A percentile compares a stretch with the other conserved stretches of the same genome.
These are phyloP conservation scores for Alternaria sp. DNA, from an alignment of 2,329 filamentous ascomycete species.

Conservation along the genomic window DNA sequence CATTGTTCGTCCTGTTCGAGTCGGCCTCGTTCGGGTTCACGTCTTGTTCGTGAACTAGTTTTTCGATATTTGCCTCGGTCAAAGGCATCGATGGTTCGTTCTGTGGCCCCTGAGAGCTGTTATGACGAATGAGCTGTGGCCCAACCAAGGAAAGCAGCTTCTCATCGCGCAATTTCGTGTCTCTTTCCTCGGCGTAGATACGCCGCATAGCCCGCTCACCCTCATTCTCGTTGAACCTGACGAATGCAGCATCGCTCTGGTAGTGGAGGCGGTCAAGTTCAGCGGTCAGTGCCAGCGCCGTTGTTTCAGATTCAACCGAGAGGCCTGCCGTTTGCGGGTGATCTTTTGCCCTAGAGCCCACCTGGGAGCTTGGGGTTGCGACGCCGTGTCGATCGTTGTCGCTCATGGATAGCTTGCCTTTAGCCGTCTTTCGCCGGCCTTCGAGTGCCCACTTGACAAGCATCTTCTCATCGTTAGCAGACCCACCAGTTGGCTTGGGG, in stretches of 20 bases:
- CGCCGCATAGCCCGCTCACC: slow-evolving; percentile 57
- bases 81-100: slow-evolving; percentile 42
- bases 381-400: slow-evolving; percentile 41
- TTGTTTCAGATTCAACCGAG: slow-evolving; percentile 46
- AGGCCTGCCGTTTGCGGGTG: slow-evolving; percentile 40
- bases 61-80: slow-evolving; percentile 51
- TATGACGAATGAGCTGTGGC: slow-evolving; percentile 40
- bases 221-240: slow-evolving; percentile 54
- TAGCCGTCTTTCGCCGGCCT: slow-evolving; percentile 50
- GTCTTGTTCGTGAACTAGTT: slow-evolving; percentile 43
- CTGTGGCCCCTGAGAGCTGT: slow-evolving; percentile 29
- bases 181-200: slow-evolving; percentile 64
- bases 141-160: slow-evolving; percentile 62
- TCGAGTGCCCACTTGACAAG: slow-evolving; percentile 71
- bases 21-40: slow-evolving; percentile 25
- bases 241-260: slow-evolving; percentile 51
- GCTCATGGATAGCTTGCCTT: slow-evolving; percentile 31
- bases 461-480: slow-evolving; percentile 53
- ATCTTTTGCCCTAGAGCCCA: slow-evolving; percentile 39
- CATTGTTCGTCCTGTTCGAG: slow-evolving; percentile 31
- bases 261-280: slow-evolving; percentile 51
- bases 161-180: slow-evolving; percentile 62
- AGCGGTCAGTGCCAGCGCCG: slow-evolving; percentile 46
- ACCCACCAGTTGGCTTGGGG: slow-evolving; percentile 18
- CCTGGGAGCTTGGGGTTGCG: slow-evolving; percentile 24